Evolutionary conservation across 1,284 basidiomycete species (phyloP).

Genomic region (Ceratobasidium sp.): DNA sequence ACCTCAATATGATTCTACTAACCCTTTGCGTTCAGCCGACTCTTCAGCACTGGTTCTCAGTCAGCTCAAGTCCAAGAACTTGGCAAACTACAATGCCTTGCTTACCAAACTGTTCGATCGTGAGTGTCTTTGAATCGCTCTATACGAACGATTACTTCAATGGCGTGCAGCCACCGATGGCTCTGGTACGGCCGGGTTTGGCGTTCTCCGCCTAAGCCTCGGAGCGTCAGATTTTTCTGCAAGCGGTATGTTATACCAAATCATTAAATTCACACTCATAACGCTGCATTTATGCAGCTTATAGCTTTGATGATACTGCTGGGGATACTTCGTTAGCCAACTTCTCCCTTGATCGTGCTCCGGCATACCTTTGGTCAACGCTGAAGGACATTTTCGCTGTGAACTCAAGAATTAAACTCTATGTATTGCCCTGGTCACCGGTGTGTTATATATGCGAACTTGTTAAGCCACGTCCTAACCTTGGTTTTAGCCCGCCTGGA

Average conservation of each 20-base stretch:
- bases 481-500: conserved; percentile 59
- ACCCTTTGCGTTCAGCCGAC: conserved; percentile 54
- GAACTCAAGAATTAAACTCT: conserved; percentile 57
- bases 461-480: neutral
- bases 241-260: conserved; percentile 61
- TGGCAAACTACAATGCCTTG: conserved; percentile 57
- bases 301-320: conserved; percentile 58
- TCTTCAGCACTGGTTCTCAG: conserved; percentile 59
- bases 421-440: conserved; percentile 63
- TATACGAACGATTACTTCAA: no score
- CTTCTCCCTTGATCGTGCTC: no score
- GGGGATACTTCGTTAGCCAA: conserved; percentile 59
- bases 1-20: neutral
- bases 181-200: conserved; percentile 59
- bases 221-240: conserved; percentile 65
- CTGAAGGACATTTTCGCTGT: conserved; percentile 59
- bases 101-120: conserved; percentile 58
- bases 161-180: conserved; percentile 56
- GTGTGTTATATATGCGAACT: conserved; percentile 48
- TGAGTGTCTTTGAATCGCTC: conserved; percentile 43
- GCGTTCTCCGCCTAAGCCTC: conserved; percentile 59
- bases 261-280: conserved; percentile 49
- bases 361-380: conserved; percentile 60
- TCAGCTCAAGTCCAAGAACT: conserved; percentile 60
- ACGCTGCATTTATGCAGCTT: no score